These are phyloP conservation scores for Oemleria cerasiformis DNA, from an alignment of 306 rosid species.

Conservation along the genomic window DNA sequence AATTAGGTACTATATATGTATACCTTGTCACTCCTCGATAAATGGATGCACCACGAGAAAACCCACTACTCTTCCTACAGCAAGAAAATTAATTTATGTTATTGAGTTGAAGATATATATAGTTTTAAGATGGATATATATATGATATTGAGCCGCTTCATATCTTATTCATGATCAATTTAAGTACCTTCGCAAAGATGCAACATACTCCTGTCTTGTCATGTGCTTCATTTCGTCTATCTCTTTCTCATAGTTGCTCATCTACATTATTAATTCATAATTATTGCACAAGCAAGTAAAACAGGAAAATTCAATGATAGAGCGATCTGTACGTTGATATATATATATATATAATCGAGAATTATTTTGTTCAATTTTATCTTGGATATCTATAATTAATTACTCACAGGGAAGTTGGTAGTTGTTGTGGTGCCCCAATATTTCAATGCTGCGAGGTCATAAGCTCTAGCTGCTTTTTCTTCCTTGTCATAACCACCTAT, in stretches of 20 bases:
- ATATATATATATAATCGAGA: neutral
- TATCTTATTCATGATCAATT: neutral
- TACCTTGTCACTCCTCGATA: constrained; percentile 96
- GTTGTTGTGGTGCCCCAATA: constrained; percentile 96
- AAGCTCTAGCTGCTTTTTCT: constrained; percentile 94
- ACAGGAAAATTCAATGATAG: neutral
- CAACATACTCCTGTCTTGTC: constrained; percentile 95
- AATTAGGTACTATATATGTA: neutral
- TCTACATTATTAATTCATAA: constrained; percentile 26
- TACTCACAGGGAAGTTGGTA: constrained; percentile 82
- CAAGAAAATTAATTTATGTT: neutral
- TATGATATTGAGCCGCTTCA: too few relatives aligned
- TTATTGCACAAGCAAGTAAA: constrained; percentile 1
- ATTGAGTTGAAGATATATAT: neutral
- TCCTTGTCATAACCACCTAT: constrained; percentile 94
- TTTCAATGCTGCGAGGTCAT: constrained; percentile 88
- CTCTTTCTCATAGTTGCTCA: constrained; percentile 79
- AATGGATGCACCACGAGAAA: constrained; percentile 94
- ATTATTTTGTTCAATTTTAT: neutral
- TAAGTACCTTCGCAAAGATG: constrained; percentile 82
- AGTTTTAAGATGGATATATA: neutral
- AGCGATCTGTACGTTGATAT: neutral
- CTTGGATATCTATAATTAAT: neutral
- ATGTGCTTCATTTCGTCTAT: constrained; percentile 88
- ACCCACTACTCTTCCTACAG: constrained; percentile 90